Evolutionary conservation across 2,329 filamentous ascomycete genomes (phyloP).

Genomic region (Xylariaceae sp.): DNA sequence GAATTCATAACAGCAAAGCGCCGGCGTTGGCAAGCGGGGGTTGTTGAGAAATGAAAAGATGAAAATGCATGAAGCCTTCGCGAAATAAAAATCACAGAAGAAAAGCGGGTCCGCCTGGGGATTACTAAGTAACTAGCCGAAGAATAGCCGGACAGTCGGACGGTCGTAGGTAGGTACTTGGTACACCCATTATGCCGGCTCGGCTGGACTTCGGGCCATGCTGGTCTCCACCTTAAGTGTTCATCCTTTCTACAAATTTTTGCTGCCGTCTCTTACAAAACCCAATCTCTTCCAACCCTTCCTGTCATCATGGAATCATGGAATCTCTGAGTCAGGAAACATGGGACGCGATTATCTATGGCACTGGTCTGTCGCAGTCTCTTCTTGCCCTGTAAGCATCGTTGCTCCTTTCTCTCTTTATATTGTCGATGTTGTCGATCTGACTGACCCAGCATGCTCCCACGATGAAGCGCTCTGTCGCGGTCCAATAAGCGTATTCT

Average conservation of each 20-base stretch:
- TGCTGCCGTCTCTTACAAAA: constrained; percentile 24
- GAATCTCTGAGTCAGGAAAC: constrained; percentile 68
- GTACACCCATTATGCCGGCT: too few relatives aligned
- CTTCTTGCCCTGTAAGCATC: constrained; percentile 69
- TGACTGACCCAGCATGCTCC: constrained; percentile 64
- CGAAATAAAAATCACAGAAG: constrained; percentile 3
- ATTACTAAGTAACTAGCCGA: not conserved
- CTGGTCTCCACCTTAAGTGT: constrained; percentile 12
- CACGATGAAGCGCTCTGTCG: constrained; percentile 72
- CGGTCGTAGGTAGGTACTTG: too few relatives aligned
- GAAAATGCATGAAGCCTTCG: constrained; percentile 2
- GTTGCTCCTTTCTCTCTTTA: constrained; percentile 7
- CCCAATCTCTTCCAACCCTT: constrained; percentile 11
- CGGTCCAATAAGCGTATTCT: constrained; percentile 87
- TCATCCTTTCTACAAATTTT: constrained; percentile 15
- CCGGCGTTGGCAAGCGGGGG: constrained; percentile 29
- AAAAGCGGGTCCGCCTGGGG: not conserved
- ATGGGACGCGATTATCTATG: constrained; percentile 77
- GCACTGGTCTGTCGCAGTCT: constrained; percentile 74
- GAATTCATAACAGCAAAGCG: constrained; percentile 28
- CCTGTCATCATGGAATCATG: constrained; percentile 64
- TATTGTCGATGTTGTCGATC: constrained; percentile 41
- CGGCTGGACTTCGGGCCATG: constrained; percentile 17
- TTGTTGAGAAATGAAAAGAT: constrained; percentile 23
- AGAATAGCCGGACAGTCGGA: constrained; percentile 3